Evolutionary conservation across 2,329 filamentous ascomycete genomes (phyloP), one percentile per base, ranked within the genome.

Genomic region (Hypoxylon sp.): DNA sequence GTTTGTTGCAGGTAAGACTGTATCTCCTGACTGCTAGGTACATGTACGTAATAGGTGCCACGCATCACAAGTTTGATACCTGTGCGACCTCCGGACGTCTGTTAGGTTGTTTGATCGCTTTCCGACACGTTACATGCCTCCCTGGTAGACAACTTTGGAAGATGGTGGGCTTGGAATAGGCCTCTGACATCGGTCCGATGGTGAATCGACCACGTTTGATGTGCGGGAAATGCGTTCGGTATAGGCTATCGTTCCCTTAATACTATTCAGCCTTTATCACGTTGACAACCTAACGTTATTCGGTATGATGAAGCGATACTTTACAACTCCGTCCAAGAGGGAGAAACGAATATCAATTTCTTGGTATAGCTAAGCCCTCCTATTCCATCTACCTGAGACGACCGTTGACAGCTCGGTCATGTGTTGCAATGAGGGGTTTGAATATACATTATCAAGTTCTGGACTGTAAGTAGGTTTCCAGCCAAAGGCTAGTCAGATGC

Each of bases 371-470:
- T 57, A 47, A 42, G 47, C 17, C 39, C 29, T 26, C 24, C 26
- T 17, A 50, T 19, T 31, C 26, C 54, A 57, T 35, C 17, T 31
- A 19, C 39, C 39, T 35, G 26, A 57, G 54, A 57, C 47, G 5
- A 35, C 24, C 13, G 54, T 29, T n/a, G 35, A 47, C 42, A 47
- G 35, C 39, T 19, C 10, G 31, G n/a, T 22, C 14, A 44, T 51
- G 35, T 29, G 47, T 22, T 17, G 33, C 6, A 33, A 26, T 24
- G 35, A 24, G 39, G 54, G 39, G 26, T 31, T 5, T 37, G 6
- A 53, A 13, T 66, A 48, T 44, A 33, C 46, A 57, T 33, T 57
- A 52, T 52, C 14, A 19, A 33, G 29, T 47, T 35, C 17, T 37
- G 14, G 31, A 29, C 11, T 26, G 44, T 33, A 35, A 65, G 42